phyloP scores from a whole-genome alignment of 306 rosid species.

The Vicia sativa region DNA sequence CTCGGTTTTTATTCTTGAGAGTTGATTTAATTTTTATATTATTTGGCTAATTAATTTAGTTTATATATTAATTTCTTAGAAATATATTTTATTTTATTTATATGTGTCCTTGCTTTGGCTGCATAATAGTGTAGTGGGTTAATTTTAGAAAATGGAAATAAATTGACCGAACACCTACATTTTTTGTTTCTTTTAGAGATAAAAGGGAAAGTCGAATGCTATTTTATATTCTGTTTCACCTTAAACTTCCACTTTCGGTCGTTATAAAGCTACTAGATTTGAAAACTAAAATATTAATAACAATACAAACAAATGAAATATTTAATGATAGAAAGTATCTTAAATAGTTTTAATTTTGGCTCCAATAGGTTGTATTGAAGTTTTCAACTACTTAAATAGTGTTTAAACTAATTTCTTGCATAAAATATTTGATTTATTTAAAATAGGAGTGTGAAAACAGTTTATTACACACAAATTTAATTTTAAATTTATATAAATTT shows the following conservation, averaged over 20 bases:
- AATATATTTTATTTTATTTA: no score
- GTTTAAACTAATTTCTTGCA: no score
- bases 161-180: neutral
- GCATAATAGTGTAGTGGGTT: no score
- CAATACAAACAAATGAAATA: constrained; percentile 13
- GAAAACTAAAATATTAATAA: neutral
- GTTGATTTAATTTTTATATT: no score
- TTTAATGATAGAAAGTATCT: neutral
- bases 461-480: no score
- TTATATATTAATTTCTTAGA: no score
- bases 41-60: no score
- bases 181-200: neutral
- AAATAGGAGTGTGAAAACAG: no score
- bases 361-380: constrained; percentile 47
- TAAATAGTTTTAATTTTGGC: constrained; percentile 40
- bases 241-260: constrained; percentile 34
- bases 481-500: no score
- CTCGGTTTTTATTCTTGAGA: no score
- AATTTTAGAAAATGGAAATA: neutral
- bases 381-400: constrained; percentile 46
- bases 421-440: no score
- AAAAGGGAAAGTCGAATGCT: neutral
- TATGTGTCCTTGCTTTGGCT: no score
- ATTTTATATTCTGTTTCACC: constrained; percentile 18
- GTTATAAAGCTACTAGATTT: constrained; percentile 35